These are phyloP conservation scores for Geranium incanum DNA, from an alignment of 441 rosid genomes.

Conservation along the genomic window DNA sequence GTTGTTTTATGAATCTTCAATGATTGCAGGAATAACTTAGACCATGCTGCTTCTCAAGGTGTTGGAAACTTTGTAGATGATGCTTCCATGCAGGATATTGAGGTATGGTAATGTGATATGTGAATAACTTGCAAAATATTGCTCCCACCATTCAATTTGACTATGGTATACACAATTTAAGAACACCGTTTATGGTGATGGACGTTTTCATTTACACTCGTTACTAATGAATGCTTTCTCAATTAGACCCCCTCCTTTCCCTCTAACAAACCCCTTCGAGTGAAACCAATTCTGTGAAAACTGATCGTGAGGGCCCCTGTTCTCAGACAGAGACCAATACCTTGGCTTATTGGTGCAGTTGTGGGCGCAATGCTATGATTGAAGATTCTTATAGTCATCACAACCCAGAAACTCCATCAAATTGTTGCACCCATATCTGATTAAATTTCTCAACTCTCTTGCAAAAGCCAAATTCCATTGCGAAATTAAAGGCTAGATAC, in stretches of 20 bases:
- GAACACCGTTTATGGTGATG: background rate
- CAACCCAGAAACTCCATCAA: conserved; percentile 1
- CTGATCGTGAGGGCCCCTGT: background rate
- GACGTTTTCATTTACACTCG: background rate
- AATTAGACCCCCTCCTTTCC: background rate
- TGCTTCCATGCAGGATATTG: conserved; percentile 41
- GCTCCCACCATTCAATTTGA: background rate
- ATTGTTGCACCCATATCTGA: background rate
- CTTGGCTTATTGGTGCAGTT: background rate
- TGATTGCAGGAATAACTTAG: conserved; percentile 38
- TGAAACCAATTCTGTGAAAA: background rate
- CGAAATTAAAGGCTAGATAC: background rate
- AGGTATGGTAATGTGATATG: conserved; percentile 37
- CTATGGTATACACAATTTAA: background rate
- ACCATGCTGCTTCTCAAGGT: conserved; percentile 39
- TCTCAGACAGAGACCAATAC: background rate
- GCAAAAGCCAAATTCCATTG: background rate
- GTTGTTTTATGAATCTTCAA: conserved; percentile 16
- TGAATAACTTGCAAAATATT: background rate
- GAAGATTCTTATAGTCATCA: background rate
- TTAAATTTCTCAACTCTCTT: background rate
- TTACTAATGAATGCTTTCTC: background rate
- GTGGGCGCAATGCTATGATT: background rate
- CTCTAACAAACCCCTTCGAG: background rate
- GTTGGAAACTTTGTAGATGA: conserved; percentile 36